Base-by-base conservation (phyloP, 768 basidiomycete genomes). In the Russula ochroleuca region DNA sequence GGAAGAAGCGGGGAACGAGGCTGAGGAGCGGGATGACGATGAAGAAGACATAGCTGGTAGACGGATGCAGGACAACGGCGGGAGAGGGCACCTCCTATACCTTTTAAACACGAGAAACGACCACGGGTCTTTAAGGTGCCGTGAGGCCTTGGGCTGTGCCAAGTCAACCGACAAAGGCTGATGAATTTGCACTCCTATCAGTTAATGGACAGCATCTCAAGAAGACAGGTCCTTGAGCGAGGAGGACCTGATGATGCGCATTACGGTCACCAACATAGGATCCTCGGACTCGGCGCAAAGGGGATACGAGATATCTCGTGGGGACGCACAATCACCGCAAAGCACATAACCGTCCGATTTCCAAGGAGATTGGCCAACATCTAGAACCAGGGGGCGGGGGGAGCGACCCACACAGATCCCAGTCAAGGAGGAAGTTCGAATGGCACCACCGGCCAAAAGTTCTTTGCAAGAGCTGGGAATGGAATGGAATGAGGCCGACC, bases 261-360 rank as follows among this genome's bases (percentile, higher is more conserved):
- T 60, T 64, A 51, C 59, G 58, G 33, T 40, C 63, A 50, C 53
- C 45, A 50, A 50, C 47, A 45, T 23, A 23, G 40, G 59, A 50
- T 43, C 64, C 64, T 43, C 38, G 64, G 48, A 10, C 14, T 51
- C 45, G 64, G 59, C 63, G 63, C 53, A 38, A 59, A 25, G 37
- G 17, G 35, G 48, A 37, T 31, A 31, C 19, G 31, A 28, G 28
- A 43, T 51, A 17, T 43, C 28, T 35, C 23, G 21, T 51, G 6
- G 25, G n/a, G 54, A 56, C 53, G 33, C 54, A 21, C 59, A 61
- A 65, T 65, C 59, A 33, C 64, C 64, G 59, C 64, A 51, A 28
- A 15, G 53, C 48, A 45, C 48, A 61, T 56, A 57, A 65, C 64
- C 33, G 19, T 56, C 64, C 64, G 64, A 65, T 11, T 54, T 65